These are phyloP conservation scores for Yamadazyma jaroonii DNA, from an alignment of 1,139 yeast genomes.

Conservation along the genomic window DNA sequence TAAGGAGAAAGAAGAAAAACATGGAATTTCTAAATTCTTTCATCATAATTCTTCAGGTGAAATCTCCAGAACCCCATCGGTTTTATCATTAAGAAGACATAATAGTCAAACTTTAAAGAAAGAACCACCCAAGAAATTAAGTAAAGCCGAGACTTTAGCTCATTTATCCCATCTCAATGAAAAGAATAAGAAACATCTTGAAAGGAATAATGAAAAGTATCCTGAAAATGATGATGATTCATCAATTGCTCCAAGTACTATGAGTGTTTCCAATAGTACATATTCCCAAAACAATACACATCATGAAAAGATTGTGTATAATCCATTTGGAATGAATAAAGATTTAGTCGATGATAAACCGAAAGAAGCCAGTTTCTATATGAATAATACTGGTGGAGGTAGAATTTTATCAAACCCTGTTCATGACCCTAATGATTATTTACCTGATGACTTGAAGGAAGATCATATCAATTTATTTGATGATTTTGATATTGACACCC, in stretches of 20 bases:
- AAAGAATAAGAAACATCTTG: constrained; percentile 21
- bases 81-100: constrained; percentile 27
- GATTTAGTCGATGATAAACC: constrained; percentile 34
- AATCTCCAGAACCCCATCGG: constrained; percentile 22
- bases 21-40: constrained; percentile 29
- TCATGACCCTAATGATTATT: constrained; percentile 61
- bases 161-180: constrained; percentile 35
- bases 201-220: constrained; percentile 10
- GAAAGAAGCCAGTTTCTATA: constrained; percentile 39
- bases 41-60: constrained; percentile 16
- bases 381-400: constrained; percentile 24
- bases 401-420: constrained; percentile 62
- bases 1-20: constrained; percentile 5
- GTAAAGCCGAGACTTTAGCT: constrained; percentile 40
- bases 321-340: constrained; percentile 46
- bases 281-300: constrained; percentile 2
- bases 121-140: constrained; percentile 22
- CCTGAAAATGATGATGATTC: background rate
- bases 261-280: background rate
- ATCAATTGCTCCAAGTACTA: background rate
- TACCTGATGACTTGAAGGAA: constrained; percentile 56
- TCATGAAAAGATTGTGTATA: constrained; percentile 41
- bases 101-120: constrained; percentile 13
- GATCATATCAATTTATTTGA: constrained; percentile 53
- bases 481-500: constrained; percentile 53